These are phyloP conservation scores for Colletotrichum lupini DNA, from an alignment of 2,329 filamentous ascomycete species.

Conservation along the genomic window DNA sequence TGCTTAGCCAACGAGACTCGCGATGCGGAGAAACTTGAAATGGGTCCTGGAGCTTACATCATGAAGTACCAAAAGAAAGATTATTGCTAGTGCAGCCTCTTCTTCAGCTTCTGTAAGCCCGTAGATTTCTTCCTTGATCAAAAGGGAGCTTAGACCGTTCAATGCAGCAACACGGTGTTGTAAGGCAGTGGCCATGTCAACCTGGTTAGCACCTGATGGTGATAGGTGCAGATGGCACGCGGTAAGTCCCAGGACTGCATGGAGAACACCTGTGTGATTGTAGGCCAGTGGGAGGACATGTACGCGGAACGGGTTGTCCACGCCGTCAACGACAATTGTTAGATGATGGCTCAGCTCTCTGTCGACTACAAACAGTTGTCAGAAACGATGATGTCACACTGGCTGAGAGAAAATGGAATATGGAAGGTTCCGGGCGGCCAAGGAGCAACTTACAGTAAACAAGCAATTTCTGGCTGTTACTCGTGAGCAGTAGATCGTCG, in stretches of 20 bases:
- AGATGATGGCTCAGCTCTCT: conserved; percentile 37
- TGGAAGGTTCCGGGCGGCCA: background rate
- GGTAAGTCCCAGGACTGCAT: conserved; percentile 42
- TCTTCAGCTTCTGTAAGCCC: conserved; percentile 36
- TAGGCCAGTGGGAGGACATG: conserved; percentile 40
- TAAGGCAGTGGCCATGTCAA: conserved; percentile 35
- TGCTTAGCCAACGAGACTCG: background rate
- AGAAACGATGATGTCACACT: background rate
- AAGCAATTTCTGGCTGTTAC: background rate
- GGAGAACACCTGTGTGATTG: conserved; percentile 40
- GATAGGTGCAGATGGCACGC: conserved; percentile 41
- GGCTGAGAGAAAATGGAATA: background rate
- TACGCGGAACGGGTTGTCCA: conserved; percentile 39
- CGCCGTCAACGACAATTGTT: conserved; percentile 35
- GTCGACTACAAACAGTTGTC: conserved; percentile 35
- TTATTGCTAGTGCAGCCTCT: conserved; percentile 40
- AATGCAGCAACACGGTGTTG: conserved; percentile 40
- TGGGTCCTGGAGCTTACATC: conserved; percentile 36
- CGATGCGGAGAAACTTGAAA: background rate
- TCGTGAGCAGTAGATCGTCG: background rate
- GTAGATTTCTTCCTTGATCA: conserved; percentile 36
- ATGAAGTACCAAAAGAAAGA: conserved; percentile 41
- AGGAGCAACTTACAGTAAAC: background rate
- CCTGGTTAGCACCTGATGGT: conserved; percentile 15
- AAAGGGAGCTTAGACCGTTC: conserved; percentile 36